A percentile compares a stretch with the other conserved stretches of the same genome.
Evolutionary conservation across 2,329 filamentous ascomycete genomes (phyloP).

Genomic region (Pezicula neosporulosa): DNA sequence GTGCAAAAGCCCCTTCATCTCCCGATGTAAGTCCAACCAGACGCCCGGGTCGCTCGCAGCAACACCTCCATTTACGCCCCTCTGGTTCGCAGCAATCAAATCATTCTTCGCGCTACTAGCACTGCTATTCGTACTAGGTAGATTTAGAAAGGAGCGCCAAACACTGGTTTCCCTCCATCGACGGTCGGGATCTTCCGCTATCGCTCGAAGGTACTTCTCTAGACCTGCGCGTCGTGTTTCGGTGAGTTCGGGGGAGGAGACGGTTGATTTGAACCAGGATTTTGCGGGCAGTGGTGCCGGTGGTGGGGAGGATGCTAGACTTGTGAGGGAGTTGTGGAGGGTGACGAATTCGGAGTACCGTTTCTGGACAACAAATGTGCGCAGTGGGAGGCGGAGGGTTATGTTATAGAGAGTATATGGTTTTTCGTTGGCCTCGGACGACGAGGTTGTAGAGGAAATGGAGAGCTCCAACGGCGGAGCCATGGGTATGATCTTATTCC

Average conservation of each 20-base stretch:
- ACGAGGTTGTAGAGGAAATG: constrained; percentile 62
- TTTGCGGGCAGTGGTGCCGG: constrained; percentile 68
- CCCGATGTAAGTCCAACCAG: constrained; percentile 74
- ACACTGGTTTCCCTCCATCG: constrained; percentile 71
- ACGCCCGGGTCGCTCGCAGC: constrained; percentile 36
- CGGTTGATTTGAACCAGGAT: constrained; percentile 73
- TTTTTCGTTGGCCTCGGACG: constrained; percentile 44
- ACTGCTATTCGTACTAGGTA: constrained; percentile 47
- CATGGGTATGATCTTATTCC: constrained; percentile 36
- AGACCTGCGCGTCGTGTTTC: constrained; percentile 66
- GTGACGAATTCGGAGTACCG: constrained; percentile 77
- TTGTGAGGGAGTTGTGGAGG: constrained; percentile 60
- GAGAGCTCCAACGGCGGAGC: constrained; percentile 64
- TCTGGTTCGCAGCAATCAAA: constrained; percentile 23
- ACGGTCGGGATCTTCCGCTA: constrained; percentile 70
- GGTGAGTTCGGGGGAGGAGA: constrained; percentile 65
- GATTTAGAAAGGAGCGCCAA: constrained; percentile 71
- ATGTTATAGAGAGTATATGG: constrained; percentile 77
- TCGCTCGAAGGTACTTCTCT: constrained; percentile 68
- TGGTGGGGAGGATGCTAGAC: constrained; percentile 58
- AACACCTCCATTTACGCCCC: constrained; percentile 17
- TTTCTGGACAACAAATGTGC: constrained; percentile 73
- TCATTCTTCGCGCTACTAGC: constrained; percentile 24
- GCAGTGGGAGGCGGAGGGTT: constrained; percentile 70
- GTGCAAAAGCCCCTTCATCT: constrained; percentile 69